A percentile compares a stretch with the other conserved stretches of the same genome.
Conservation (phyloP, 495 filamentous ascomycete genomes). For the Penicillium subrubescens region DNA sequence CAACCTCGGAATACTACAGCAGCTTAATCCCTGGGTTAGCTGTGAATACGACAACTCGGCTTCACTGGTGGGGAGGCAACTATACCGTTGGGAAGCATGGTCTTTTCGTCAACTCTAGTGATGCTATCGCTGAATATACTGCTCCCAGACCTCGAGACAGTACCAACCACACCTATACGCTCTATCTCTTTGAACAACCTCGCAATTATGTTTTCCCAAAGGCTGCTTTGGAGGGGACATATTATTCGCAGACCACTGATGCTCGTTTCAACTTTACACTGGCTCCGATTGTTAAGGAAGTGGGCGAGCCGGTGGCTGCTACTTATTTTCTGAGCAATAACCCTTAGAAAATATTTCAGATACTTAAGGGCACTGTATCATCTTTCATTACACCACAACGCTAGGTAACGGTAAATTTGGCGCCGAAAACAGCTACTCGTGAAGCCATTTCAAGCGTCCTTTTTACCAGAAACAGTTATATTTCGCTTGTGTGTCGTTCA, state of each 20-base stretch:
- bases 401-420: no score
- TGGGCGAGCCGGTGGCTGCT: conserved; percentile 9
- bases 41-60: conserved; percentile 7
- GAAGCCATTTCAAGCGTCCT: no score
- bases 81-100: conserved; percentile 8
- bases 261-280: conserved; percentile 9
- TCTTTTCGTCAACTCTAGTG: conserved; percentile 8
- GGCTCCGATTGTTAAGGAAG: conserved; percentile 7
- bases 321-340: conserved; percentile 11
- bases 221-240: conserved; percentile 4
- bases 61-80: conserved; percentile 16
- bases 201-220: neutral
- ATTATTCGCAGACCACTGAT: neutral
- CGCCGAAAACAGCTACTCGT: no score
- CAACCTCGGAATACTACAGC: conserved; percentile 7
- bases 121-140: conserved; percentile 7
- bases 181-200: conserved; percentile 11
- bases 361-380: neutral
- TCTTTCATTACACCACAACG: no score
- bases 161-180: conserved; percentile 11
- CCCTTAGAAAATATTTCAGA: neutral
- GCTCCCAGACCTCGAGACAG: conserved; percentile 9
- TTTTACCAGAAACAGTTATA: no score
- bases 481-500: no score
- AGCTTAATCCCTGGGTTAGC: conserved; percentile 6